Conservation (phyloP, 257 asterid genomes). For the Solanum paucissectum region DNA sequence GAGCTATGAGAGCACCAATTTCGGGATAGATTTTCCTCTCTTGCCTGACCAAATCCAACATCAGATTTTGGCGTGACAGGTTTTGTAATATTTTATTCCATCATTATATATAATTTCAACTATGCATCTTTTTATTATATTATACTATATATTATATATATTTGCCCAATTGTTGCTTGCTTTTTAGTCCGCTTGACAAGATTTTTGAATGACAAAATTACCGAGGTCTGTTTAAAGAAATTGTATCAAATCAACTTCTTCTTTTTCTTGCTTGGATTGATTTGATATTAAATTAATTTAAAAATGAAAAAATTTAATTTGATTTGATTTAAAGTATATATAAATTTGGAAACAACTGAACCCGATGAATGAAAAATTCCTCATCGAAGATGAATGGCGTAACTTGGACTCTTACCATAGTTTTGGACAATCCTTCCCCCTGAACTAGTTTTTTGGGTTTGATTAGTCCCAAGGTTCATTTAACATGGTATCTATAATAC, state of each 20-base stretch:
- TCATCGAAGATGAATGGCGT: not conserved
- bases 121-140: not conserved
- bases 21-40: conserved; percentile 9
- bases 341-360: not conserved
- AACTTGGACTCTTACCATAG: not conserved
- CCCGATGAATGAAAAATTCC: not conserved
- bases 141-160: not conserved
- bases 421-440: not conserved
- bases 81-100: not conserved
- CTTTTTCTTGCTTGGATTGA: not conserved
- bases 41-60: conserved; percentile 22
- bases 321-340: not conserved
- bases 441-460: not conserved
- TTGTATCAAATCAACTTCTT: not conserved
- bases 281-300: not conserved
- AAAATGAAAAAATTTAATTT: not conserved
- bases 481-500: not conserved
- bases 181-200: not conserved
- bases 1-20: conserved; percentile 23
- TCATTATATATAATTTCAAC: not conserved
- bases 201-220: not conserved
- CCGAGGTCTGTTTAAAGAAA: not conserved
- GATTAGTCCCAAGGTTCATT: not conserved
- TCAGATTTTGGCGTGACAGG: conserved; percentile 34
- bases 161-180: not conserved